Conservation (phyloP, 164 flowering plant genomes). For the Vitis amurensis region DNA sequence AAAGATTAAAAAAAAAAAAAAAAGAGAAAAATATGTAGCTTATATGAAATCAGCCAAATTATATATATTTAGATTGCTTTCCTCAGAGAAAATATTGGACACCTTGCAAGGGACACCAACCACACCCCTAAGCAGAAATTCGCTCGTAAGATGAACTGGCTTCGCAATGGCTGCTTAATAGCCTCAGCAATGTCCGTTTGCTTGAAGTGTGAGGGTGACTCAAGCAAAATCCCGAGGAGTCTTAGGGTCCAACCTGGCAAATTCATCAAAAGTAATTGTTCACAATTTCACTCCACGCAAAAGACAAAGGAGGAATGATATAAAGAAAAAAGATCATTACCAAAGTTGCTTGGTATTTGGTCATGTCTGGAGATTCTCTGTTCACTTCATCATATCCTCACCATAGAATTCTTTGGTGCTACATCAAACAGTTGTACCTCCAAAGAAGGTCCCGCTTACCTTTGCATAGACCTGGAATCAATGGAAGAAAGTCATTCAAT, state of each 20-base stretch:
- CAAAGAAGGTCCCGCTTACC: slow-evolving; percentile 70
- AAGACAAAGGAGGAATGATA: no score
- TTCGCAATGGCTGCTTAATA: slow-evolving; percentile 69
- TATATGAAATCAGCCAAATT: slow-evolving; percentile 4
- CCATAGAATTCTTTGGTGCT: slow-evolving; percentile 95
- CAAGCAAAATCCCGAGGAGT: slow-evolving; percentile 99
- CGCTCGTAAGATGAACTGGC: slow-evolving; percentile 49
- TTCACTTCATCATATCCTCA: slow-evolving; percentile 98
- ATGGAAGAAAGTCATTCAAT: background rate
- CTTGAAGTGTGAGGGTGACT: slow-evolving; percentile 97
- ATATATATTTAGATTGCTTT: background rate
- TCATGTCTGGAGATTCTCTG: slow-evolving; percentile 96
- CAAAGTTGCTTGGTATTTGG: slow-evolving; percentile 89
- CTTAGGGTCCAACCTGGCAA: slow-evolving; percentile 90
- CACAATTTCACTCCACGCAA: background rate
- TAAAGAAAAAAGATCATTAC: slow-evolving; percentile 32
- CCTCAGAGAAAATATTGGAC: slow-evolving; percentile 11
- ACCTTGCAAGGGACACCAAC: background rate
- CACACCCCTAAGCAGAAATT: slow-evolving; percentile 2
- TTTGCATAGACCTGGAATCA: slow-evolving; percentile 74
- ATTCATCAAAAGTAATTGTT: background rate
- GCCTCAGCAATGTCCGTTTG: slow-evolving; percentile 93
- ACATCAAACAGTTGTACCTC: slow-evolving; percentile 80
- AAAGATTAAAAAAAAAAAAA: background rate
- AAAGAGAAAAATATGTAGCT: slow-evolving; percentile 7